Base-by-base conservation (phyloP, 257 asterid genomes). In the Schizonepeta tenuifolia region DNA sequence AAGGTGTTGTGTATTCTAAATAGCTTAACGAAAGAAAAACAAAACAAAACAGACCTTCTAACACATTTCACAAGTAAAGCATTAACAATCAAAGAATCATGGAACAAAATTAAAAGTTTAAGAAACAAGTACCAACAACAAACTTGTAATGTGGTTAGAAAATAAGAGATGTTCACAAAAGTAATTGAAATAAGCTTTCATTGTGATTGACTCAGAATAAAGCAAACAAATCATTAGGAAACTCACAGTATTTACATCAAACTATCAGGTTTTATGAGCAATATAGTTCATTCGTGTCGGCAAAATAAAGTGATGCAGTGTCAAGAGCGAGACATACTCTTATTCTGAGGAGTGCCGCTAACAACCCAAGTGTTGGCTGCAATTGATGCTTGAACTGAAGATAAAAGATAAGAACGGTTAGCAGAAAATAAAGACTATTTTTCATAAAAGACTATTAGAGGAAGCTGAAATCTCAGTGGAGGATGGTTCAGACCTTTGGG, bases 331-430 rank as follows among this genome's bases (percentile, higher is more conserved):
- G 46, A 73, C 89, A 13, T 88, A 88, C 94, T 88, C 84, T 88
- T 88, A 75, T 84, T 86, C 83, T 86, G 91, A 65, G 94, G 91
- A 73, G 95, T 70, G 31, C 95, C 91, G 76, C 90, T 84, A 55
- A 86, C 91, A 69, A 86, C 91, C 89, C 95, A 88, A 20, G 95
- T 88, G 84, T 88, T 86, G 82, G 91, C 91, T 50, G 88, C 88
- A 40, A 88, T 82, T 8, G 91, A 86, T 54, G 95, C 95, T 84
- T 86, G 90, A 75, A 88, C 95, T 88, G 88, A 58, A 69, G 17
- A 24, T 21, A 15, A 26, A n/a, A n/a, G n/a, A n/a, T n/a, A n/a
- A n/a, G n/a, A n/a, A n/a, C n/a, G n/a, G n/a, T n/a, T n/a, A n/a
- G n/a, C n/a, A n/a, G n/a, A n/a, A n/a, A n/a, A n/a, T n/a, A n/a